Conservation (phyloP, 331 rosid genomes). For the Telfairia occidentalis region DNA sequence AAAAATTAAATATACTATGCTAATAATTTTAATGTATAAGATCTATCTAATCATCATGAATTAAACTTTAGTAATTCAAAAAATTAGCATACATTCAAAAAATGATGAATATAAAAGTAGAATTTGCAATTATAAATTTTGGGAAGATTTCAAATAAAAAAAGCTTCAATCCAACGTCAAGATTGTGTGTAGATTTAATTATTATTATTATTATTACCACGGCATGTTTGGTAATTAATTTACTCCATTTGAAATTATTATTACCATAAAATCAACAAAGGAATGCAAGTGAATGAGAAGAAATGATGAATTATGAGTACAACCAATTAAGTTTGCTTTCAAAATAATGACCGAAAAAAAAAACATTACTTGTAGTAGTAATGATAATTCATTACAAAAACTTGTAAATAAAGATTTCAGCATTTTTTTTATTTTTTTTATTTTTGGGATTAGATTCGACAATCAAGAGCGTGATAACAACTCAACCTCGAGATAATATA, state of each 20-base stretch:
- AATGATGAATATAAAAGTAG: not conserved
- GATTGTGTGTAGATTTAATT: not conserved
- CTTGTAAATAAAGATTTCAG: not conserved
- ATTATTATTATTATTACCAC: not conserved
- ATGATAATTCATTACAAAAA: not conserved
- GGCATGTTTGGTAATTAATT: not conserved
- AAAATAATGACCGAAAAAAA: not conserved
- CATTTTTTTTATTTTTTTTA: not conserved
- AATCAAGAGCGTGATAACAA: not conserved
- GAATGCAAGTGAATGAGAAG: not conserved
- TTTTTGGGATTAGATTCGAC: not conserved
- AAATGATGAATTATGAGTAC: slow-evolving; percentile 1
- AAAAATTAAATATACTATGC: not conserved
- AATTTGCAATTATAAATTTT: not conserved
- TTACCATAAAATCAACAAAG: not conserved
- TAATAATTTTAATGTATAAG: not conserved
- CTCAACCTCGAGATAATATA: slow-evolving; percentile 2
- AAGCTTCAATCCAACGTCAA: not conserved
- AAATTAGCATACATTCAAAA: not conserved
- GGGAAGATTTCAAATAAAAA: not conserved
- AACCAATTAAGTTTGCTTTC: not conserved
- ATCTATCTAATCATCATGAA: not conserved
- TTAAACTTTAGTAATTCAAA: not conserved
- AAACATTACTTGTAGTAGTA: not conserved
- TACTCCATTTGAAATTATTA: not conserved